These are phyloP conservation scores for Vigna reflexopilosa DNA, from an alignment of 306 rosid genomes.

Conservation along the genomic window DNA sequence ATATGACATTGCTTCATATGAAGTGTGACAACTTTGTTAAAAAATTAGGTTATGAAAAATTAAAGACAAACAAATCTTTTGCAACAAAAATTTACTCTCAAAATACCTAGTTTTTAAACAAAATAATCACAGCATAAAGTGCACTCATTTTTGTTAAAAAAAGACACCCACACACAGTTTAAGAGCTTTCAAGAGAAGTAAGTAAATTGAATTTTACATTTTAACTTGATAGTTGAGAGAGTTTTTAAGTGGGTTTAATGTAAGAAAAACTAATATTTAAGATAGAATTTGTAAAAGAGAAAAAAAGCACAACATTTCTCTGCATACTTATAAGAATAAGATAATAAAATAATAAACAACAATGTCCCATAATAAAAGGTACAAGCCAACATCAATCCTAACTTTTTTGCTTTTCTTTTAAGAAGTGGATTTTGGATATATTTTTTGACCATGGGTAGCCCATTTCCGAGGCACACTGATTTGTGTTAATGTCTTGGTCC, in stretches of 20 bases:
- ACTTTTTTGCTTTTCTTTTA: constrained; percentile 39
- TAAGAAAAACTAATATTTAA: background rate
- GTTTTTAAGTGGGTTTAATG: background rate
- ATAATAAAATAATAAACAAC: constrained; percentile 1
- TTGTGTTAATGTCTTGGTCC: constrained; percentile 15
- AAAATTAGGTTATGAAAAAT: background rate
- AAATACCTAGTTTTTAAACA: background rate
- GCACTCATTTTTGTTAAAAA: background rate
- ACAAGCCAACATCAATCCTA: constrained; percentile 7
- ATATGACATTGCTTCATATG: background rate
- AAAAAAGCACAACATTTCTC: background rate
- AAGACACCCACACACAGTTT: background rate
- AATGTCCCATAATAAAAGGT: background rate
- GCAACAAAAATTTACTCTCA: background rate
- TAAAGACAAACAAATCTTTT: background rate
- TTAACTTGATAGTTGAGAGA: background rate
- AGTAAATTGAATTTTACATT: background rate
- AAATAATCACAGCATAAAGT: background rate
- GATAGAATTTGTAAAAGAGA: background rate
- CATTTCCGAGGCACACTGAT: constrained; percentile 48
- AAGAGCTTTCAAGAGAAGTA: too few relatives aligned
- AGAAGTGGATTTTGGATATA: constrained; percentile 37
- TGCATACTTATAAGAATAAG: background rate
- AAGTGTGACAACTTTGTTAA: background rate
- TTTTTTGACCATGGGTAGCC: constrained; percentile 47